Base-by-base conservation (phyloP, 352 stramenopile species). In the Globisporangium cederbergense region DNA sequence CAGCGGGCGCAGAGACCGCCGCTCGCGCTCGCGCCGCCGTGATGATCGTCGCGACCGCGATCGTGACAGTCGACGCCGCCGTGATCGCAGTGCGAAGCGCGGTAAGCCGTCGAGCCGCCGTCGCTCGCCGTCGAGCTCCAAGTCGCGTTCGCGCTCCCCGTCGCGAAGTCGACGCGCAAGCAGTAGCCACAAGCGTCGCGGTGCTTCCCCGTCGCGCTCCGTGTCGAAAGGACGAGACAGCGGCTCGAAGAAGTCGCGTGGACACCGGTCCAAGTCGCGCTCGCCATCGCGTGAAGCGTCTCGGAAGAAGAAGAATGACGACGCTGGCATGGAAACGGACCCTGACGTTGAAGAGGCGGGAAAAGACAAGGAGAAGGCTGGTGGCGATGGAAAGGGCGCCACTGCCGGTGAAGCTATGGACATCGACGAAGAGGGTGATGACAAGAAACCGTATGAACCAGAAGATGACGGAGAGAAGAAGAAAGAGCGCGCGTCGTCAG, bases 141-240 rank as follows among this genome's bases (percentile, higher is more conserved):
- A 58, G n/a, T 79, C 81, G 22, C 68, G 68, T 9, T 87, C 81
- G 11, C 54, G 56, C 43, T 75, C 72, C 4, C 46, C 28, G 28
- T 42, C 75, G 60, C 18, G 22, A 51, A 66, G 52, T 28, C 42
- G 45, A 58, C 58, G 58, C n/a, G 30, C 10, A 34, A 46, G 56
- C 32, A 64, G 67, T 30, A 67, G 54, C 42, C 49, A 50, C 46
- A 22, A 40, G 34, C 59, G 57, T 25, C 64, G 64, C 42, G 59
- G 49, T 7, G 28, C 46, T 45, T 55, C 56, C 9, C 42, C 38
- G n/a, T 64, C 56, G 67, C 57, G 30, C 25, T 67, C 59, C 2
- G 40, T 25, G 58, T 63, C 47, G 65, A 66, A 6, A 45, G 67
- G 14, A 60, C 67, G 53, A 65, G 43, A 46, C 13, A 54, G 43